Conservation (phyloP, 441 rosid genomes). For the Pelargonium cotyledonis region DNA sequence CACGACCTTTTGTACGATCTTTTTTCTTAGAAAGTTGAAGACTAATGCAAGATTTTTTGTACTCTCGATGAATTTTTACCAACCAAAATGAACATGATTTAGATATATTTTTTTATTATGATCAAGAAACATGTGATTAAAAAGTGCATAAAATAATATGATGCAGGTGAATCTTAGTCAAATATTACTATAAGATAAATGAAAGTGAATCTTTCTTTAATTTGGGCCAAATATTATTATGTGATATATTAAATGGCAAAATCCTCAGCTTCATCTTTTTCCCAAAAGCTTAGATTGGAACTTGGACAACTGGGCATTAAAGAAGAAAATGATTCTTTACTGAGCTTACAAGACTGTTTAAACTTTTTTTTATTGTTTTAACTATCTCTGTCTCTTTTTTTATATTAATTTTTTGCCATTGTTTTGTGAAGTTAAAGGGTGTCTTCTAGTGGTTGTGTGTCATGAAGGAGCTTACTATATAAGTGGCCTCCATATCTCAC, state of each 20-base stretch:
- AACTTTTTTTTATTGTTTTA: neutral
- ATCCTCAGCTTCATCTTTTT: neutral
- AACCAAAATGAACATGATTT: no score
- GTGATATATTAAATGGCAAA: no score
- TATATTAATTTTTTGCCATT: neutral
- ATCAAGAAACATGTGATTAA: no score
- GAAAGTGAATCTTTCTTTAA: no score
- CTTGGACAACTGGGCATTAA: neutral
- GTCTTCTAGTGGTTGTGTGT: neutral
- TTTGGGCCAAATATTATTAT: neutral
- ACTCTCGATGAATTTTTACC: no score
- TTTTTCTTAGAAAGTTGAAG: no score
- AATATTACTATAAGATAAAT: neutral
- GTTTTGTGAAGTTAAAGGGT: conserved; percentile 4
- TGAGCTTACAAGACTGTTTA: conserved; percentile 30
- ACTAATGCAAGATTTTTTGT: no score
- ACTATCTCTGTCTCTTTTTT: conserved; percentile 1
- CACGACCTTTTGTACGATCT: no score
- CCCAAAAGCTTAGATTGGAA: neutral
- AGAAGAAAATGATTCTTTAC: conserved; percentile 39
- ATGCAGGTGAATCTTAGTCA: no score
- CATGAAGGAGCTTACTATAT: neutral
- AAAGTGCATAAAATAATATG: no score
- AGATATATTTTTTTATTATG: no score
- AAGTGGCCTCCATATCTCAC: neutral